Base-by-base conservation (phyloP, 2,329 filamentous ascomycete species). In the Colletotrichum falcatum region DNA sequence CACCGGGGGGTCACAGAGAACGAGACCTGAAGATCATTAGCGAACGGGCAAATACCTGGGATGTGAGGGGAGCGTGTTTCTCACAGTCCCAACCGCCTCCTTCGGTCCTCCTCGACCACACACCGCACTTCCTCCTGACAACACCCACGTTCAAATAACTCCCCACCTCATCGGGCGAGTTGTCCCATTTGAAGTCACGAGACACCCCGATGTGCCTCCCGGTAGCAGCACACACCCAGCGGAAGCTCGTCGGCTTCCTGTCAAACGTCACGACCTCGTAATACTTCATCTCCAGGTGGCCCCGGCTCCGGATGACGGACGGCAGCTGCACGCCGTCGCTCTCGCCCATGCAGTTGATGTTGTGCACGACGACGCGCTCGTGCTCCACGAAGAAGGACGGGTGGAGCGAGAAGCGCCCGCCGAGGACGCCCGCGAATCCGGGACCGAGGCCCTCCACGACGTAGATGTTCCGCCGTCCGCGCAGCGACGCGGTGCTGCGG, bases 371-470 rank as follows among this genome's bases (percentile, higher is more conserved):
- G 8, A 77, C 71, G 16, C 75, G 73, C 56, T 77, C 75, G 14
- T 77, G 74, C 61, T 76, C 75, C 14, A 77, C 64, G 51, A 76
- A 76, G 28, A 74, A 37, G 0, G 74, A 74, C 11, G 75, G 75
- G 28, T 76, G 75, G 16, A 76, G 55, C 8, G 60, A 62, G 49
- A 77, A 75, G 14, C 71, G 73, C 2, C 63, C 56, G 3, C 75
- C 75, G 26, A 77, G 49, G 1, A 74, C 59, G 14, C 62, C 56
- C 14, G 74, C 72, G 63, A 74, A 75, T 14, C 66, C 70, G 1
- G 74, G 75, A 11, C 73, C 73, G 14, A 76, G 54, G 1, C 74
- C 74, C 35, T 77, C 75, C n/a, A 75, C 37, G 30, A 77, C 69
- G 60, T 74, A 75, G n/a, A 76, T 56, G 4, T 63, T 65, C 42